phyloP scores from a whole-genome alignment of 345 rosid genomes.

The Gynandropsis gynandra region DNA sequence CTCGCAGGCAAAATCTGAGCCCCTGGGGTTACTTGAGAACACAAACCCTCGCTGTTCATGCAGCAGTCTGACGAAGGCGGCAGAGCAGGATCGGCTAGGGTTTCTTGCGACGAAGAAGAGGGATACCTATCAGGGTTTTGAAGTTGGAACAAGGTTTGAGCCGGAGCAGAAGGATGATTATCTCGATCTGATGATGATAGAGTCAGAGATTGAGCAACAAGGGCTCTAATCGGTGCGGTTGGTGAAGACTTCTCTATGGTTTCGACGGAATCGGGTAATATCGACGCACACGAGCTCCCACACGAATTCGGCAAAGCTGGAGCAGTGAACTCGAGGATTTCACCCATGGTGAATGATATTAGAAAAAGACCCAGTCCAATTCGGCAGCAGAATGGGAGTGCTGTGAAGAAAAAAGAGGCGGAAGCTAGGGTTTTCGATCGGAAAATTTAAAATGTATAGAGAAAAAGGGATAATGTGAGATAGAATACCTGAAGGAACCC shows the following conservation, averaged over 20 bases:
- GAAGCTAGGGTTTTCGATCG: conserved; percentile 20
- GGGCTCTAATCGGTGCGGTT: conserved; percentile 13
- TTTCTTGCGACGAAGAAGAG: conserved; percentile 5
- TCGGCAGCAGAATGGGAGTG: background rate
- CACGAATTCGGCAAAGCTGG: background rate
- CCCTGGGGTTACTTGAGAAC: background rate
- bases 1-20: conserved; percentile 7
- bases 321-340: background rate
- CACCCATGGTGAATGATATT: conserved; percentile 5
- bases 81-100: background rate
- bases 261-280: conserved; percentile 17
- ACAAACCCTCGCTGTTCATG: conserved; percentile 2
- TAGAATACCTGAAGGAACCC: background rate
- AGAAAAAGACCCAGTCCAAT: background rate
- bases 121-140: background rate
- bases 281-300: background rate
- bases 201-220: conserved; percentile 15
- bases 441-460: background rate
- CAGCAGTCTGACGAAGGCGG: background rate
- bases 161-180: conserved; percentile 7
- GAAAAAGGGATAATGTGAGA: no score
- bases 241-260: conserved; percentile 18
- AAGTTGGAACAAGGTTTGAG: background rate
- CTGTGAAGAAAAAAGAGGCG: no score
- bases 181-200: conserved; percentile 17